Evolutionary conservation across 352 stramenopile species (phyloP).

Genomic region (Pythium graminicola): DNA sequence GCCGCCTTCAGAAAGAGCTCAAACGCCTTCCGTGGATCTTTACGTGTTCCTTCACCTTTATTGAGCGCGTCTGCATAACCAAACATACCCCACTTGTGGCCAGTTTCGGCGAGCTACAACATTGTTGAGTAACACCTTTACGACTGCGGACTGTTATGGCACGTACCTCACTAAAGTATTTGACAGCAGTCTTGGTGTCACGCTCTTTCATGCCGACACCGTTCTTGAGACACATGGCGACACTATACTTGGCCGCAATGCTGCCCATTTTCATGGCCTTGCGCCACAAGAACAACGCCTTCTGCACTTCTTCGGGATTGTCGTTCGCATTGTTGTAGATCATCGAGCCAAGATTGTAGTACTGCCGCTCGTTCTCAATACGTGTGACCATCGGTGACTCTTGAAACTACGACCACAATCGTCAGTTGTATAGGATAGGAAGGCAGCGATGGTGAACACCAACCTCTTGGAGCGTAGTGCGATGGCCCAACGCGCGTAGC

Average conservation of each 20-base stretch:
- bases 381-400: slow-evolving; percentile 51
- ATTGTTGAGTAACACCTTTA: too few species aligned
- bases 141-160: too few species aligned
- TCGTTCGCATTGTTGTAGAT: slow-evolving; percentile 74
- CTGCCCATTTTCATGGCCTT: slow-evolving; percentile 82
- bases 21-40: slow-evolving; percentile 74
- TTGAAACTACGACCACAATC: slow-evolving; percentile 39
- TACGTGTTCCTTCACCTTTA: slow-evolving; percentile 65
- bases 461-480: slow-evolving; percentile 44
- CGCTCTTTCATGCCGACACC: slow-evolving; percentile 61
- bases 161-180: slow-evolving; percentile 71
- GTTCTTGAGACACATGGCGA: slow-evolving; percentile 76
- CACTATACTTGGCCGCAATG: slow-evolving; percentile 80
- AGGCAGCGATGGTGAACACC: too few species aligned
- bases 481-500: slow-evolving; percentile 49
- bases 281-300: slow-evolving; percentile 70
- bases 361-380: slow-evolving; percentile 48
- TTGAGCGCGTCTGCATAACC: slow-evolving; percentile 72
- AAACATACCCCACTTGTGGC: slow-evolving; percentile 74
- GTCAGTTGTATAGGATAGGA: not conserved
- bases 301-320: slow-evolving; percentile 56
- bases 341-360: slow-evolving; percentile 72
- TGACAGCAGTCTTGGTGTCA: slow-evolving; percentile 43
- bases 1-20: slow-evolving; percentile 68
- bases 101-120: slow-evolving; percentile 33